Evolutionary conservation across 805 yeast genomes (phyloP), one percentile per base, ranked within the genome.

Genomic region (Blastobotrys americana): DNA sequence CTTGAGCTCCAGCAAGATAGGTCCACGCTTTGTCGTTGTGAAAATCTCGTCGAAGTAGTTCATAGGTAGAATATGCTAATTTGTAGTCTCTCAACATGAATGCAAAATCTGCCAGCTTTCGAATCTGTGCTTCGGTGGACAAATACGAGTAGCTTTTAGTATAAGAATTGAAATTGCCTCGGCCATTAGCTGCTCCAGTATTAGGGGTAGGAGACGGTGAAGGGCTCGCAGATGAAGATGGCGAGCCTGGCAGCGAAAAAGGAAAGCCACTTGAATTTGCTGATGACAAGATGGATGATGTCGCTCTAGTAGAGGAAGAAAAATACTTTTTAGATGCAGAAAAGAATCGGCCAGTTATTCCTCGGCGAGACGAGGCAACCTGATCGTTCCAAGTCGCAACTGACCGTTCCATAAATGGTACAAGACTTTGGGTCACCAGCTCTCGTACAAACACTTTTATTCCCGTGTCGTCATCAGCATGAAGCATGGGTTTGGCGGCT

Each of bases 81-180:
- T 81, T 80, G 69, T 83, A 90, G 66, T 93, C 96, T 31, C 88
- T 76, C n/a, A 89, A 65, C 79, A 93, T 85, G 56, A 90, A 78
- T 4, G 88, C 79, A 86, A 95, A 86, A 61, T 93, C 98, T 0
- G 95, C 97, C 21, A 90, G 67, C 57, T 84, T 82, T 41, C 97
- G 70, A 21, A 88, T 71, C 36, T 77, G 71, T 58, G 85, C 83
- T 54, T 87, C 96, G 1, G 80, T 73, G 0, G 87, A 69, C 2
- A 74, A 68, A 8, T 77, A 75, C 36, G 74, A 64, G 57, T 87
- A 88, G 53, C 69, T 77, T 18, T 80, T 82, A 36, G 71, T 77
- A 3, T n/a, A 28, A 33, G 9, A 51, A 56, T 75, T 76, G 62
- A 73, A 85, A 41, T 65, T 59, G 25, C 68, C 27, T 47, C 57